A percentile compares a stretch with the other conserved stretches of the same genome.
Evolutionary conservation across 306 rosid species (phyloP).

Genomic region (Ammopiptanthus mongolicus): DNA sequence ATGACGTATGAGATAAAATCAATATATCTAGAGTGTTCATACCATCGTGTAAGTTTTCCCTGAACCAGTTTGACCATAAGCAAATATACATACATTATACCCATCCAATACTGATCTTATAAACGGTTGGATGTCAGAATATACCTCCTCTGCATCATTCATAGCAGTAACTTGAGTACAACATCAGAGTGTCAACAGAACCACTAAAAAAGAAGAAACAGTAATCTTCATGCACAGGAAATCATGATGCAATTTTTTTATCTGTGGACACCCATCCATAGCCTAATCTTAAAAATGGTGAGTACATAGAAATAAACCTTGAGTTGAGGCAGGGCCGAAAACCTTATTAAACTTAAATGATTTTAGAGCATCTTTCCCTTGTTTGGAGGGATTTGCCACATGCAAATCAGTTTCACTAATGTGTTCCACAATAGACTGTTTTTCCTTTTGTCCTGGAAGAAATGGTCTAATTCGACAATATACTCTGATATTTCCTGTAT

Average conservation of each 20-base stretch:
- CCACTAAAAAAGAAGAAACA: neutral
- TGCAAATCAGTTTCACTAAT: conserved; percentile 34
- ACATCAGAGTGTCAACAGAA: neutral
- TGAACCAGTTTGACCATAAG: conserved; percentile 70
- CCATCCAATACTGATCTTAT: conserved; percentile 61
- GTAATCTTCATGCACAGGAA: neutral
- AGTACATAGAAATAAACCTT: conserved; percentile 28
- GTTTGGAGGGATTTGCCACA: conserved; percentile 36
- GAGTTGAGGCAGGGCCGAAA: conserved; percentile 31
- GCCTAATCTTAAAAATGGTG: neutral
- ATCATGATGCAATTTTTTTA: neutral
- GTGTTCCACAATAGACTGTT: conserved; percentile 31
- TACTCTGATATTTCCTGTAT: conserved; percentile 63
- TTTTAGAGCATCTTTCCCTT: conserved; percentile 39
- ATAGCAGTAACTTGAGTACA: neutral
- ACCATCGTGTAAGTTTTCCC: conserved; percentile 79
- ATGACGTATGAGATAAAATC: conserved; percentile 2
- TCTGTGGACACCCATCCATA: neutral
- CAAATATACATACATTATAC: conserved; percentile 60
- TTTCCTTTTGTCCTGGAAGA: conserved; percentile 26
- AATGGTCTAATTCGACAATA: conserved; percentile 58
- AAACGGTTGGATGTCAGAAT: conserved; percentile 46
- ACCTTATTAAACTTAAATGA: conserved; percentile 40
- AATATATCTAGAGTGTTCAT: conserved; percentile 17
- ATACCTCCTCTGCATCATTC: conserved; percentile 46